These are phyloP conservation scores for Durusdinium trenchii DNA, from an alignment of 73 alveolate genomes.

Conservation along the genomic window DNA sequence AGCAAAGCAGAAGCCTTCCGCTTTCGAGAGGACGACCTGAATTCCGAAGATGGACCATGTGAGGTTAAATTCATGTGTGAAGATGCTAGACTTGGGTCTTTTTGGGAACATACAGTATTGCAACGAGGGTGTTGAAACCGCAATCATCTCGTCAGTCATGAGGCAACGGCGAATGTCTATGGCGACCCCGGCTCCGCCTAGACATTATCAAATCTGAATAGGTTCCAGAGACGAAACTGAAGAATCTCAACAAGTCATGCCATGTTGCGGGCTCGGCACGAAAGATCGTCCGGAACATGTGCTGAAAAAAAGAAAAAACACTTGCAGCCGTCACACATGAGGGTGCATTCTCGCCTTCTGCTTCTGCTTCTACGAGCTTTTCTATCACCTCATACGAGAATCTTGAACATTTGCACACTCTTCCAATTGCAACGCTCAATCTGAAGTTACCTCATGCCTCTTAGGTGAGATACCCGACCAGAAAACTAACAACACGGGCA, in stretches of 20 bases:
- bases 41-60: not conserved
- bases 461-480: too few species aligned
- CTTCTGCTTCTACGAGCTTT: too few species aligned
- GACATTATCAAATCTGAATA: not conserved
- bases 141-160: not conserved
- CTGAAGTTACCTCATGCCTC: not conserved
- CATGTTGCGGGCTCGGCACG: too few species aligned
- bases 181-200: constrained; percentile 34
- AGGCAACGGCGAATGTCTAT: constrained; percentile 6
- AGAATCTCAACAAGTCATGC: not conserved
- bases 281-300: too few species aligned
- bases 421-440: not conserved
- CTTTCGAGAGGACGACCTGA: constrained; percentile 18
- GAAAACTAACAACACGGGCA: not conserved
- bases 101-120: not conserved
- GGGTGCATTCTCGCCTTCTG: too few species aligned
- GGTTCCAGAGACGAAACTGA: not conserved
- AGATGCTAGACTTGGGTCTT: not conserved
- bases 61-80: not conserved
- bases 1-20: not conserved
- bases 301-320: not conserved
- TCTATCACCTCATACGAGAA: too few species aligned
- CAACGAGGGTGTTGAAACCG: not conserved
- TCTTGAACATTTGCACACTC: too few species aligned
- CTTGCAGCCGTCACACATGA: not conserved